These are phyloP conservation scores for Colletotrichum brevisporum DNA, from an alignment of 2,329 filamentous ascomycete genomes.

Conservation along the genomic window DNA sequence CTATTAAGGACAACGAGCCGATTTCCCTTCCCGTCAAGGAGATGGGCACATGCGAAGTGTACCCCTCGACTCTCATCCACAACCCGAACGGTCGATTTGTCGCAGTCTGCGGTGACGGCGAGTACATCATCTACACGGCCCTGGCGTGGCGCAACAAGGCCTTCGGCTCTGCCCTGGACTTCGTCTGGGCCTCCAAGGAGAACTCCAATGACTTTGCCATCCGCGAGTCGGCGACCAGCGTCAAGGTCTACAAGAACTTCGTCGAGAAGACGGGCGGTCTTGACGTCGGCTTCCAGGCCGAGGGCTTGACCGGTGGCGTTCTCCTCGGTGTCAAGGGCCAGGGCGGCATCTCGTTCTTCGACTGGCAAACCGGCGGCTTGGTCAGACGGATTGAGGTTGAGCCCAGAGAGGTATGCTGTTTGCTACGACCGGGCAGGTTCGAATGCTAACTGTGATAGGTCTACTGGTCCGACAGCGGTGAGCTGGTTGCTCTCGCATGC, in stretches of 20 bases:
- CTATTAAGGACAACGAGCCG: conserved; percentile 88
- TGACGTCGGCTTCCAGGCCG: conserved; percentile 95
- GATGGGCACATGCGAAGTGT: conserved; percentile 95
- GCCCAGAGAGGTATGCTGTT: conserved; percentile 61
- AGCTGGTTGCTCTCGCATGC: conserved; percentile 92
- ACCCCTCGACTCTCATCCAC: conserved; percentile 93
- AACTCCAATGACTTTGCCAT: conserved; percentile 99
- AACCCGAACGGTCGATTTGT: conserved; percentile 96
- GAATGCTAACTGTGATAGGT: conserved; percentile 66
- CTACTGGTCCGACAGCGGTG: conserved; percentile 98
- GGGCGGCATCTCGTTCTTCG: conserved; percentile 94
- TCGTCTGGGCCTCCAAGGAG: conserved; percentile 96
- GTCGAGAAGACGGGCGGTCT: conserved; percentile 90
- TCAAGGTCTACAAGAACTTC: conserved; percentile 99
- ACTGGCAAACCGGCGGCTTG: conserved; percentile 91
- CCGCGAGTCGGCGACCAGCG: conserved; percentile 91
- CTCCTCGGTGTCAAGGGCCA: conserved; percentile 95
- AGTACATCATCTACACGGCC: conserved; percentile 99
- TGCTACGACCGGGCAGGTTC: neutral
- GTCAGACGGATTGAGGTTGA: conserved; percentile 92
- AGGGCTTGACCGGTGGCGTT: conserved; percentile 89
- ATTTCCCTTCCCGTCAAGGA: conserved; percentile 93
- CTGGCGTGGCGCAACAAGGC: conserved; percentile 97
- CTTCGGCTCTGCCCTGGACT: conserved; percentile 95
- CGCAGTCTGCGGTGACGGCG: conserved; percentile 87